Base-by-base conservation (phyloP, 768 basidiomycete genomes). In the Favolaschia claudopus region DNA sequence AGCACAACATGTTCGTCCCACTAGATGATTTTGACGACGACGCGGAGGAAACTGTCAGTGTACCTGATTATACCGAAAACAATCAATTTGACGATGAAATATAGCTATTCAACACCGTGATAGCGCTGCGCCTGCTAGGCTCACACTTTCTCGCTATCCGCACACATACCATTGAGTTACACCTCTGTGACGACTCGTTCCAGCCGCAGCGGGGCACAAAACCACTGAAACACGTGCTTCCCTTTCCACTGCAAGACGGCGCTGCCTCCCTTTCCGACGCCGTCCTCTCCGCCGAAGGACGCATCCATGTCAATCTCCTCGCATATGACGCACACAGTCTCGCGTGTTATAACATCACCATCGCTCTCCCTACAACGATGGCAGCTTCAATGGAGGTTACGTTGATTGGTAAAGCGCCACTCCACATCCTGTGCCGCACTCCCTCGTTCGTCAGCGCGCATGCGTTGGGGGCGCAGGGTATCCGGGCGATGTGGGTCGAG, bases 401-500 rank as follows among this genome's bases (percentile, higher is more conserved):
- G 4, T 75, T 83, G 3, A 67, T 79, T 2, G 82, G 79, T 3
- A 71, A 81, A 22, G 79, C 38, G 40, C 32, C 58, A 10, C 61
- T 24, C 12, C 59, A 62, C 22, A 31, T 5, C 38, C 37, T 7
- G 13, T 14, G 22, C 27, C 14, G 33, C 52, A 57, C 34, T 68
- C 77, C 2, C 77, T 82, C 82, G 4, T 86, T 86, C 58, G 74
- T 86, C 29, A 83, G 81, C 39, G 65, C 85, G 2, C 79, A 79
- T 61, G 69, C 72, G 2, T 64, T 87, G 4, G 85, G 85, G 7
- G 69, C 76, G 0, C 77, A 82, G 58, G 84, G 81, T 0, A 79
- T 74, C 47, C 77, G 85, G 3, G 85, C 83, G 5, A 70, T 85
- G 5, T 88, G 86, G 85, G 70, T 86, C 6, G 83, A 86, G 68